Evolutionary conservation across 108 stramenopile species (phyloP).

Genomic region (Pelagomonas calceolata): DNA sequence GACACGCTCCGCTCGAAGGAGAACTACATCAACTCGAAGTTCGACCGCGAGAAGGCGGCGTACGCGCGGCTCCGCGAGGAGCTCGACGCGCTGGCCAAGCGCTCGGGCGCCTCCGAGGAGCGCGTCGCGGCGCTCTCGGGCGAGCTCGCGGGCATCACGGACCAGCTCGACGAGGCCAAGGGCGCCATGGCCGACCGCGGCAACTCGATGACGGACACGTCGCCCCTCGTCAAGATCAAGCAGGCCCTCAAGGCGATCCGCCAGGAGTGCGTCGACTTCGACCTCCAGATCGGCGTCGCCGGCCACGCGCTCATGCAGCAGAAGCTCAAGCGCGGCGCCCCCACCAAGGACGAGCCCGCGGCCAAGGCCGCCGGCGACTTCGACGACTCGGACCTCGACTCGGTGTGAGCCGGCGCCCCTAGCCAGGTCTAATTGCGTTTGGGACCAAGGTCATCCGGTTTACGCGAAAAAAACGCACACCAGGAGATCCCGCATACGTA

Average conservation of each 20-base stretch:
- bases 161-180: slow-evolving; percentile 45
- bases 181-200: slow-evolving; percentile 39
- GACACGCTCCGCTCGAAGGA: slow-evolving; percentile 41
- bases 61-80: slow-evolving; percentile 19
- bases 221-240: slow-evolving; percentile 50
- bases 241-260: slow-evolving; percentile 40
- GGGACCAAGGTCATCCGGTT: too few relatives aligned
- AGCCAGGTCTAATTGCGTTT: too few relatives aligned
- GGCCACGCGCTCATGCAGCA: slow-evolving; percentile 28
- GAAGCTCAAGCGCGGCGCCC: neutral
- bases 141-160: slow-evolving; percentile 32
- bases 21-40: slow-evolving; percentile 38
- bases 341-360: neutral
- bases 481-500: too few relatives aligned
- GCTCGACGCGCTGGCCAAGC: slow-evolving; percentile 21
- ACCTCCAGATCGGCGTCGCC: slow-evolving; percentile 52
- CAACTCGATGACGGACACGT: slow-evolving; percentile 46
- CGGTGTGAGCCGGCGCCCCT: too few relatives aligned
- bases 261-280: slow-evolving; percentile 45
- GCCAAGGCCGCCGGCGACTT: slow-evolving; percentile 10
- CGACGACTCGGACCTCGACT: neutral
- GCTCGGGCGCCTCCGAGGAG: slow-evolving; percentile 12
- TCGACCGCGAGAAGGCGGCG: slow-evolving; percentile 22
- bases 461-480: too few relatives aligned
- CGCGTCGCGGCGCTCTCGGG: slow-evolving; percentile 27